Conservation (phyloP, 139 green algal species). For the Prasinococcaceae sp. region DNA sequence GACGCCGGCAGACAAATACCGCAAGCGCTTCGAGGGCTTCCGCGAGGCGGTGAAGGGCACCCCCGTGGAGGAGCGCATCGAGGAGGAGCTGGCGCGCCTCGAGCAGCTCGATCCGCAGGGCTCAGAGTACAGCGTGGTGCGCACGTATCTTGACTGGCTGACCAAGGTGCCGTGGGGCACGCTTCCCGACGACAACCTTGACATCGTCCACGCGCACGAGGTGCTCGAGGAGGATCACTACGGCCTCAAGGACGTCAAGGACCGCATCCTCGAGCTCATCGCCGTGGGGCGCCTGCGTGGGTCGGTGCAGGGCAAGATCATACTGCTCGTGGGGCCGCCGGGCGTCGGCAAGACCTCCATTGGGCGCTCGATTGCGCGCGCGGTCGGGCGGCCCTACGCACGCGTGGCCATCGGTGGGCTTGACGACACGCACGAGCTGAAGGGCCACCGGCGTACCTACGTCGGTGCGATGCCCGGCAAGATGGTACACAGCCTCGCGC, state of each 20-base stretch:
- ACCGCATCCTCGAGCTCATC: conserved; percentile 95
- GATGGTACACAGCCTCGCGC: conserved; percentile 93
- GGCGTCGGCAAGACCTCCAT: conserved; percentile 91
- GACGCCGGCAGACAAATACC: no score
- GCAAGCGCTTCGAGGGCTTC: no score
- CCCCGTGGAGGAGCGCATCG: conserved; percentile 42
- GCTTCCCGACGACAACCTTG: conserved; percentile 57
- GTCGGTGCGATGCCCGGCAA: conserved; percentile 97
- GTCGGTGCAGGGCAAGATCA: conserved; percentile 78
- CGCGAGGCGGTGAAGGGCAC: no score
- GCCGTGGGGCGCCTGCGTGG: conserved; percentile 58
- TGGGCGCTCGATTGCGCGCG: conserved; percentile 62
- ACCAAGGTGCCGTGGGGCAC: conserved; percentile 80
- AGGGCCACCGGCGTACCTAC: conserved; percentile 85
- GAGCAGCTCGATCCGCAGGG: conserved; percentile 63
- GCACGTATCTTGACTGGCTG: conserved; percentile 95
- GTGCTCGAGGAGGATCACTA: conserved; percentile 93
- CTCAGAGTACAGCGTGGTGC: conserved; percentile 90
- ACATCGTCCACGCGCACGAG: conserved; percentile 57
- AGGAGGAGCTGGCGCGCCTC: conserved; percentile 88
- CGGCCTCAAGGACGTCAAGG: conserved; percentile 87
- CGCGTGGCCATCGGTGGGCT: conserved; percentile 84
- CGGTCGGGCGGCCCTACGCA: conserved; percentile 72
- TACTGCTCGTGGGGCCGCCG: conserved; percentile 82
- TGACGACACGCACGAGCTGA: conserved; percentile 91